Evolutionary conservation across 106 monocot genomes (phyloP), one percentile per base, ranked within the genome.

Genomic region (Triglochin maritima): DNA sequence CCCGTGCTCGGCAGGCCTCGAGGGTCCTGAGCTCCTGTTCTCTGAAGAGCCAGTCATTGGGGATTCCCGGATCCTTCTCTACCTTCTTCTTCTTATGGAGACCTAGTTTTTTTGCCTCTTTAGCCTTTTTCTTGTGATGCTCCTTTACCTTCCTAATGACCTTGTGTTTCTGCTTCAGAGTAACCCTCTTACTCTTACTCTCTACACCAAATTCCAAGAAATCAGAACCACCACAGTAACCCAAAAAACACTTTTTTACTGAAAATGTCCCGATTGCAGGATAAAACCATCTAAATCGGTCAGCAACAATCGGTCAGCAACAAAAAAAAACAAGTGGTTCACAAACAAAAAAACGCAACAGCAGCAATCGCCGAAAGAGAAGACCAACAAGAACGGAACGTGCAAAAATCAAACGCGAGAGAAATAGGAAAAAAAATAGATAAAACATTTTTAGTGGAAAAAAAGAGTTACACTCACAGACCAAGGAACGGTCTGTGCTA

Each of bases 1-100:
- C 88, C 17, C 73, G 75, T 9, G 85, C 86, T 4, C 96, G 69
- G 0, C 96, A 78, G 9, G 60, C 86, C 76, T 98, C 91, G 6
- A 98, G 87, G 0, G 88, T 78, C 66, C 79, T 88, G 49, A 98
- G 85, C 53, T 98, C 96, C 71, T 96, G 85, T 50, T 91, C 96
- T 86, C 88, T 98, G 65, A 98, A 98, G 66, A 88, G 96, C 96
- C 96, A 98, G 51, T 98, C 91, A 84, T 91, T 91, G 60, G 96
- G 96, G 44, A 98, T 98, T 5, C 96, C 91, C 0, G 96, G 96
- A 65, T 98, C 96, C 69, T 98, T 98, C 82, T 98, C 96, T 9
- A 88, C 91, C 84, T 88, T 98, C 51, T 59, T 75, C 58, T 74
- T 86, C 53, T 65, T 55, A 53, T 80, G 75, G 41, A 76, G 12